Evolutionary conservation across 768 basidiomycete genomes (phyloP).

Genomic region (Tylopilus sp.): DNA sequence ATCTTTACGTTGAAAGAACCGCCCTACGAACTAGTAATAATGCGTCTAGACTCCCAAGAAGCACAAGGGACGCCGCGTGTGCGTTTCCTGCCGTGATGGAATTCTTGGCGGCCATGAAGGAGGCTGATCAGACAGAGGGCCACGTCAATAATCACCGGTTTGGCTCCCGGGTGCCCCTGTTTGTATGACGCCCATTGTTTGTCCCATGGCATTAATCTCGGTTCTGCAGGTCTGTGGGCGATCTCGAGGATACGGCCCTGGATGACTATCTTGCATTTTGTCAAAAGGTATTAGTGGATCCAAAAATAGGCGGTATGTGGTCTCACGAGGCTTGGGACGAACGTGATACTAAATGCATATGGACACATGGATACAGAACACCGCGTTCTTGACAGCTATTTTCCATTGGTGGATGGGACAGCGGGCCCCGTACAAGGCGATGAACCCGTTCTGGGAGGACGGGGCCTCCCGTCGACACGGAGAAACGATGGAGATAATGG

Average conservation of each 20-base stretch:
- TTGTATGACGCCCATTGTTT: conserved; percentile 24
- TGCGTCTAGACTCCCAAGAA: conserved; percentile 41
- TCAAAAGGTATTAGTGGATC: conserved; percentile 46
- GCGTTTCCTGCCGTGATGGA: conserved; percentile 52
- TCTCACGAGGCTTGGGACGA: conserved; percentile 9
- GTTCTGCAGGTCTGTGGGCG: conserved; percentile 46
- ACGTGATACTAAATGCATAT: conserved; percentile 12
- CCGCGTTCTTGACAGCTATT: conserved; percentile 38
- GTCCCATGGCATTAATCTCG: conserved; percentile 4
- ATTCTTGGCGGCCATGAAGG: conserved; percentile 43
- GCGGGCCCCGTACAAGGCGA: not conserved
- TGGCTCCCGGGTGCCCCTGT: conserved; percentile 46
- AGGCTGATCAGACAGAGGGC: conserved; percentile 34
- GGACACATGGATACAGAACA: conserved; percentile 21
- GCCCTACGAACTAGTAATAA: conserved; percentile 9
- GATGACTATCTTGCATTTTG: conserved; percentile 70
- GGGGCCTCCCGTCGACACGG: conserved; percentile 10
- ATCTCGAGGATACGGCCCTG: conserved; percentile 47
- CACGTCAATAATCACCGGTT: conserved; percentile 36
- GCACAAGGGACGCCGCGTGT: conserved; percentile 54
- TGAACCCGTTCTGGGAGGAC: not conserved
- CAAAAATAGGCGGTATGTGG: conserved; percentile 25
- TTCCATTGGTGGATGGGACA: conserved; percentile 33
- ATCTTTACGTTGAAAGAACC: not conserved
- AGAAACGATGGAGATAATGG: conserved; percentile 4